Conservation (phyloP, 306 rosid species). For the Lotus japonicus region DNA sequence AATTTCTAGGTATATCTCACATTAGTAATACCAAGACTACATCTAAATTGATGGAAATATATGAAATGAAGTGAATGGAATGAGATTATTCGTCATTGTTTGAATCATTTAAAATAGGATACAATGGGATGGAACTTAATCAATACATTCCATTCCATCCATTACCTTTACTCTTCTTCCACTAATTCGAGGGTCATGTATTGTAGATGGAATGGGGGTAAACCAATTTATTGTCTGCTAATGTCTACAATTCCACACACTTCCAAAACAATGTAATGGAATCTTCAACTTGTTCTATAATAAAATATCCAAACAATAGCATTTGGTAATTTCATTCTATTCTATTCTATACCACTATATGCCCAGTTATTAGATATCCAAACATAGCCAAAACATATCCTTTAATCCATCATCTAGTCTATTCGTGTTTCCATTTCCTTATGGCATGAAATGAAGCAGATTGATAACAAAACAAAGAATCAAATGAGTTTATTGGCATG, state of each 20-base stretch:
- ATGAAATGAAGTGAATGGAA: neutral
- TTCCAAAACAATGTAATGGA: neutral
- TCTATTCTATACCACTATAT: too few relatives aligned
- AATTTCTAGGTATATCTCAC: constrained; percentile 1
- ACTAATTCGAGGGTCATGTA: neutral
- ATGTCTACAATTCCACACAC: neutral
- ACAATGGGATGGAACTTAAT: neutral
- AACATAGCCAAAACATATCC: neutral
- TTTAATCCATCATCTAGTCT: too few relatives aligned
- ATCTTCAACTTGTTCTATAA: neutral
- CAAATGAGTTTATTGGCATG: neutral
- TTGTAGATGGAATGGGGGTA: neutral
- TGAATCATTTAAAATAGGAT: neutral
- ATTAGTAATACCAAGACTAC: neutral
- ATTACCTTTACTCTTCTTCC: neutral
- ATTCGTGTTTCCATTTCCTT: neutral
- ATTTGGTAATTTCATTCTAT: neutral
- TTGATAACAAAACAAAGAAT: neutral
- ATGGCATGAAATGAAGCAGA: constrained; percentile 1
- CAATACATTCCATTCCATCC: neutral
- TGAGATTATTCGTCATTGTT: neutral
- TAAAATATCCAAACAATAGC: neutral
- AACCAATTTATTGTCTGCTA: neutral
- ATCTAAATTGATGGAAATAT: neutral
- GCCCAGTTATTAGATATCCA: neutral